Evolutionary conservation across 129 eudicot species (phyloP).

Genomic region (Logfia minima): DNA sequence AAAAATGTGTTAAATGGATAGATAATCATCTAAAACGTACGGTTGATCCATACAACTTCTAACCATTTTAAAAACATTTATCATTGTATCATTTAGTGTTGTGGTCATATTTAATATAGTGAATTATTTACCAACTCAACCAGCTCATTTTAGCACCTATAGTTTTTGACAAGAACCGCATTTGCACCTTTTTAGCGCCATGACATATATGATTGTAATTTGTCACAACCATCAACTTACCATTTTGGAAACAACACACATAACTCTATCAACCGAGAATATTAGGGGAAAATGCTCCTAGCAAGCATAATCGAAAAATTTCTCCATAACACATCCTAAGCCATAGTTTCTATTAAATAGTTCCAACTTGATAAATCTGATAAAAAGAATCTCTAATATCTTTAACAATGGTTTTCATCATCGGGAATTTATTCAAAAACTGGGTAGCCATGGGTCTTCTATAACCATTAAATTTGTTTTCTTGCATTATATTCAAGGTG

Average conservation of each 20-base stretch:
- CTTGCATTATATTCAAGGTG: constrained; percentile 33
- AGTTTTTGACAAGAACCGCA: not conserved
- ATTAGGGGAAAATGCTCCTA: not conserved
- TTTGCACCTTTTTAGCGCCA: not conserved
- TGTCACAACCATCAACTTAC: not conserved
- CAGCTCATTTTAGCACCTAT: not conserved
- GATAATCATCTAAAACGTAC: no score
- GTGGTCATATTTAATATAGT: not conserved
- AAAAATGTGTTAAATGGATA: not conserved
- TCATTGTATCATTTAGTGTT: not conserved
- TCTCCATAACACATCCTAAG: constrained; percentile 11
- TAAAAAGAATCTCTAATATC: not conserved
- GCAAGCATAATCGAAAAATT: not conserved
- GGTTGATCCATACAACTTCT: not conserved
- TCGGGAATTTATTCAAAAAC: constrained; percentile 10
- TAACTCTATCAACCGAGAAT: not conserved
- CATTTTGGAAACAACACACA: not conserved
- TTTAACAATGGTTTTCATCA: not conserved
- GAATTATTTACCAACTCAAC: not conserved
- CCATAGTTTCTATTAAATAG: not conserved
- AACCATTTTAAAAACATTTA: no score
- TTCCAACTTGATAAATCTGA: not conserved
- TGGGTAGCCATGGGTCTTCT: constrained; percentile 1
- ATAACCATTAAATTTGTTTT: not conserved
- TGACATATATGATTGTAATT: not conserved